Evolutionary conservation across 73 alveolate species (phyloP), one percentile per base, ranked within the genome.

Genomic region (Diophrys sp.): DNA sequence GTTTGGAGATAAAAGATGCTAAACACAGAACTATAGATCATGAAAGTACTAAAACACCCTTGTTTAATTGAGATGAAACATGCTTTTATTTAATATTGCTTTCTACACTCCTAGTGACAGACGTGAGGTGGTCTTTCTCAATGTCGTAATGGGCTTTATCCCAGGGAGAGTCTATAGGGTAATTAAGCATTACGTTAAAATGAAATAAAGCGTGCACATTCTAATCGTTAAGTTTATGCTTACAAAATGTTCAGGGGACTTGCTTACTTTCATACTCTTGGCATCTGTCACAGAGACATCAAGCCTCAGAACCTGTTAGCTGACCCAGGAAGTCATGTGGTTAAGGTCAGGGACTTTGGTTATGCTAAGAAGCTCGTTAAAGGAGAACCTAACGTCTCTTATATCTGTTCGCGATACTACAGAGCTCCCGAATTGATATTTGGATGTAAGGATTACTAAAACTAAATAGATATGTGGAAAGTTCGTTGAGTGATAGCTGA

Each of bases 401-500:
- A 93, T 77, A 91, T 93, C 56, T 91, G 98, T 87, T 79, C 96
- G 14, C 62, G 97, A 14, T 92, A 89, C 89, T 92, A 92, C 66
- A 77, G 97, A 27, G 97, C 97, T 0, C 97, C 97, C 24, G 97
- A 92, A 71, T 71, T 92, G 55, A 92, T 92, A 84, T 78, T 92
- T 67, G 97, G 96, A 2, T 84, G 95, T 67, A 89, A 90, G 26
- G 89, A 71, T 72, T 92, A 87, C 71, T 34, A 91, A 0, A 31
- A 95, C 67, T 93, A 94, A 0, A 93, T 95, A 18, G 99, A 95
- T 84, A 88, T 93, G 1, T 95, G 99, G 99, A 91, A 97, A 1
- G 88, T 85, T 5, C 98, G 99, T 18, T 93, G 99, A 80, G 98
- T 93, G 0, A 85, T 95, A 31, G 99, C 99, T 32, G 99, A 95